A percentile compares a stretch with the other conserved stretches of the same genome.
phyloP scores from a whole-genome alignment of 805 yeast genomes.

The Monosporozyma unispora region DNA sequence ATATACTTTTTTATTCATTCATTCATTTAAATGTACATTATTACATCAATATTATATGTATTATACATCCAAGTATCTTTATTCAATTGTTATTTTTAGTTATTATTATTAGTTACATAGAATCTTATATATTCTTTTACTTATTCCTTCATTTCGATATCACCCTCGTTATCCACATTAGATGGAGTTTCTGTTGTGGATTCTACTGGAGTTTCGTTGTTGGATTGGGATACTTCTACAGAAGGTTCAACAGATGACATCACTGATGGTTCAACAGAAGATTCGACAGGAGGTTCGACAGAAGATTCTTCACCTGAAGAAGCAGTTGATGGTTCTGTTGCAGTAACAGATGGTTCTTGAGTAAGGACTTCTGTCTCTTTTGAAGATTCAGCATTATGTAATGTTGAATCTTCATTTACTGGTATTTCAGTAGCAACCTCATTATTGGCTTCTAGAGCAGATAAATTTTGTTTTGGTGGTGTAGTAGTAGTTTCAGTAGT shows the following conservation, averaged over 20 bases:
- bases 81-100: not conserved
- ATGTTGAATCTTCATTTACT: not conserved
- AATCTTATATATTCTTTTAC: not conserved
- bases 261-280: not conserved
- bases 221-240: not conserved
- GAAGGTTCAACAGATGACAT: not conserved
- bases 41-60: not conserved
- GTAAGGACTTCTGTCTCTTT: no score
- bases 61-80: not conserved
- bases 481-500: conserved; percentile 5
- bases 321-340: not conserved
- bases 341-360: not conserved
- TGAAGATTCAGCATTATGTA: no score
- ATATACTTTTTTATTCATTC: conserved; percentile 4
- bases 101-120: not conserved
- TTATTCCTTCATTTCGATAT: conserved; percentile 10
- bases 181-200: not conserved
- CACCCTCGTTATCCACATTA: conserved; percentile 12
- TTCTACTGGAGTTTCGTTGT: not conserved
- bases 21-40: not conserved
- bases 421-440: not conserved
- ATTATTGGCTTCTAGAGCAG: no score
- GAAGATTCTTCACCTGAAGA: not conserved
- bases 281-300: not conserved
- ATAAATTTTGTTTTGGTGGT: conserved; percentile 2